Evolutionary conservation across 148 eudicot species (phyloP).

Genomic region (Camellia sinensis): DNA sequence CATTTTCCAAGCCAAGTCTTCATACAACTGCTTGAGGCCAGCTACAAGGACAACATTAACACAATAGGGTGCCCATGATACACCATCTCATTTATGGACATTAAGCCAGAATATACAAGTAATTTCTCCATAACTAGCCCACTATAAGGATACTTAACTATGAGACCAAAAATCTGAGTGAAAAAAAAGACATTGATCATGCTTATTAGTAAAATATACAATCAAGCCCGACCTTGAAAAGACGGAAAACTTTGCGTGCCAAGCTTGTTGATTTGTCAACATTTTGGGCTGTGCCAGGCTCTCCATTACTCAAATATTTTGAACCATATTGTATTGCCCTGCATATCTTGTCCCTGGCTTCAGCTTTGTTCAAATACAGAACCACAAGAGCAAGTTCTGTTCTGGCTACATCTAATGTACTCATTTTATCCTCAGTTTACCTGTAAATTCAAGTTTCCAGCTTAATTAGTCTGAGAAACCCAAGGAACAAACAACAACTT

Average conservation of each 20-base stretch:
- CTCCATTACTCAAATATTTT: conserved; percentile 79
- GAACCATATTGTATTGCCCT: conserved; percentile 98
- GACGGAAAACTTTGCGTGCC: conserved; percentile 95
- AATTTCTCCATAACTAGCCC: not conserved
- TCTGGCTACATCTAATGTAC: conserved; percentile 72
- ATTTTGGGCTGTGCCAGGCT: conserved; percentile 93
- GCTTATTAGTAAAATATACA: conserved; percentile 2
- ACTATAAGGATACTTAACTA: not conserved
- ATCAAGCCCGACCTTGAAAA: conserved; percentile 61
- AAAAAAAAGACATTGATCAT: not conserved
- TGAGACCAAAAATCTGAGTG: not conserved
- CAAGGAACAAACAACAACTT: not conserved
- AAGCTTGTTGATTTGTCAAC: conserved; percentile 91
- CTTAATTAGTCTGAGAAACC: not conserved
- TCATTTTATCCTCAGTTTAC: conserved; percentile 46
- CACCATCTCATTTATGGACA: not conserved
- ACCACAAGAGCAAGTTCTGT: conserved; percentile 82
- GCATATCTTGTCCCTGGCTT: conserved; percentile 97
- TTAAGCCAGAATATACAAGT: not conserved
- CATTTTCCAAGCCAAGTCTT: not conserved
- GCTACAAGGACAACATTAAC: not conserved
- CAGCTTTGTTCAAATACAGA: conserved; percentile 92
- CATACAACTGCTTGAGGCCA: not conserved
- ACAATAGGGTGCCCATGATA: not conserved
- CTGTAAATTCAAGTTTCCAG: conserved; percentile 22